A percentile compares a stretch with the other conserved stretches of the same genome.
phyloP scores from a whole-genome alignment of 2,329 filamentous ascomycete genomes.

The Ophiocordyceps australis region DNA sequence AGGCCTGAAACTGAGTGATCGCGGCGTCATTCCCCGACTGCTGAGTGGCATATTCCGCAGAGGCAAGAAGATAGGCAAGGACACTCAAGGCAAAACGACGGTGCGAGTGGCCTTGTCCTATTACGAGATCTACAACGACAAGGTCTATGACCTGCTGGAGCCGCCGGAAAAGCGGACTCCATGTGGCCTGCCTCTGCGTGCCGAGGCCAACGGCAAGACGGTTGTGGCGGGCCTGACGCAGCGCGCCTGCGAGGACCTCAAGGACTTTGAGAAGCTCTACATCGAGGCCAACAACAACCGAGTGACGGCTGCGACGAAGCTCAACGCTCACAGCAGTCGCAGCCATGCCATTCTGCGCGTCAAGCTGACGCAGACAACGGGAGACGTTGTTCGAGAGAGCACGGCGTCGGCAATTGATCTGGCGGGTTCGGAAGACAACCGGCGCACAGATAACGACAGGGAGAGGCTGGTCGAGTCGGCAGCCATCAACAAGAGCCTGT shows the following conservation, averaged over 20 bases:
- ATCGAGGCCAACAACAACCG: constrained; percentile 85
- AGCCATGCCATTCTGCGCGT: constrained; percentile 86
- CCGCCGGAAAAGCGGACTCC: constrained; percentile 71
- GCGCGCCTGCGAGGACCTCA: constrained; percentile 62
- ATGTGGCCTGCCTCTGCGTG: constrained; percentile 62
- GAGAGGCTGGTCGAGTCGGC: constrained; percentile 88
- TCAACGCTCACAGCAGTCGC: constrained; percentile 79
- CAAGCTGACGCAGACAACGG: constrained; percentile 62
- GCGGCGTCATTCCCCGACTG: constrained; percentile 73
- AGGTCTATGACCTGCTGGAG: constrained; percentile 82
- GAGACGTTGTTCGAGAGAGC: constrained; percentile 52
- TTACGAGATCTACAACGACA: constrained; percentile 96
- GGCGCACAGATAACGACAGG: constrained; percentile 83
- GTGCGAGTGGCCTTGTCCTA: constrained; percentile 70
- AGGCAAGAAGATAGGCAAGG: constrained; percentile 71
- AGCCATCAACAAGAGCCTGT: constrained; percentile 93
- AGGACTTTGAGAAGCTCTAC: constrained; percentile 80
- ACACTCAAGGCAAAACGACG: constrained; percentile 48
- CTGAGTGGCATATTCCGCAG: constrained; percentile 74
- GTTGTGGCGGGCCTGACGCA: constrained; percentile 76
- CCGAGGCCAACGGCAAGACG: constrained; percentile 75
- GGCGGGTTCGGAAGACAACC: constrained; percentile 89
- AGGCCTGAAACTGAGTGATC: constrained; percentile 67
- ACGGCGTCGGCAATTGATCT: constrained; percentile 88
- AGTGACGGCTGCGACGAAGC: constrained; percentile 76